These are phyloP conservation scores for Trichothecium sympodiale DNA, from an alignment of 2,329 filamentous ascomycete species.

Conservation along the genomic window DNA sequence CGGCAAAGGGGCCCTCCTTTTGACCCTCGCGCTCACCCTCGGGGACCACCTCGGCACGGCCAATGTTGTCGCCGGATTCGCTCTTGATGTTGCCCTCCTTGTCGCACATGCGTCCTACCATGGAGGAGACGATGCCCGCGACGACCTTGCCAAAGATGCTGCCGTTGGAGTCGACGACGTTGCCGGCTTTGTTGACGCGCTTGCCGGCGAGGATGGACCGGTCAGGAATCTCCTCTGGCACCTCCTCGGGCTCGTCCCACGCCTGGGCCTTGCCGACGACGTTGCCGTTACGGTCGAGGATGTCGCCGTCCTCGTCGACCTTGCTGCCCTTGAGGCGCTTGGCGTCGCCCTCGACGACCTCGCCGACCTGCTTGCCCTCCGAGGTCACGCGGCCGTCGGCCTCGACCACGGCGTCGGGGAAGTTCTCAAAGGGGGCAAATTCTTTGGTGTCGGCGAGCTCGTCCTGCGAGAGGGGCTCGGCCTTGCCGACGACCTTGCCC, in stretches of 20 bases:
- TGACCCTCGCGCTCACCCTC: constrained; percentile 52
- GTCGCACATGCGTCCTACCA: constrained; percentile 60
- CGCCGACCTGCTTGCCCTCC: constrained; percentile 45
- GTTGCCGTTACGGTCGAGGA: constrained; percentile 57
- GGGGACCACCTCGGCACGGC: constrained; percentile 55
- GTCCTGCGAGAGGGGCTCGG: constrained; percentile 44
- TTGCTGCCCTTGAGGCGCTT: constrained; percentile 53
- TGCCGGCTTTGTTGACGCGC: constrained; percentile 60
- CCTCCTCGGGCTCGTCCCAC: constrained; percentile 40
- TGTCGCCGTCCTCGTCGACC: constrained; percentile 59
- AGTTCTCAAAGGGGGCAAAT: constrained; percentile 45
- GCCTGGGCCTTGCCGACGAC: constrained; percentile 56
- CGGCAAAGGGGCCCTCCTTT: constrained; percentile 59
- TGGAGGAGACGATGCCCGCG: constrained; percentile 52
- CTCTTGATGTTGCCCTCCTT: constrained; percentile 62
- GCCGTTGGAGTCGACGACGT: constrained; percentile 43
- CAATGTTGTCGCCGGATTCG: constrained; percentile 60
- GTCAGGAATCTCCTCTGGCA: constrained; percentile 36
- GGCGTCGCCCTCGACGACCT: constrained; percentile 51
- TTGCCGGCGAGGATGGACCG: constrained; percentile 57
- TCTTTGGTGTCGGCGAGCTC: constrained; percentile 37
- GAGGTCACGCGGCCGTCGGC: constrained; percentile 40
- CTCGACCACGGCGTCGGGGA: constrained; percentile 42
- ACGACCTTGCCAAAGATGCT: constrained; percentile 53
- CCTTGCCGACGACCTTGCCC: constrained; percentile 56